Percentiles rank a stretch among this genome's conserved stretches.
These are phyloP conservation scores for Didymella segeticola DNA, from an alignment of 2,329 filamentous ascomycete species.

Conservation along the genomic window DNA sequence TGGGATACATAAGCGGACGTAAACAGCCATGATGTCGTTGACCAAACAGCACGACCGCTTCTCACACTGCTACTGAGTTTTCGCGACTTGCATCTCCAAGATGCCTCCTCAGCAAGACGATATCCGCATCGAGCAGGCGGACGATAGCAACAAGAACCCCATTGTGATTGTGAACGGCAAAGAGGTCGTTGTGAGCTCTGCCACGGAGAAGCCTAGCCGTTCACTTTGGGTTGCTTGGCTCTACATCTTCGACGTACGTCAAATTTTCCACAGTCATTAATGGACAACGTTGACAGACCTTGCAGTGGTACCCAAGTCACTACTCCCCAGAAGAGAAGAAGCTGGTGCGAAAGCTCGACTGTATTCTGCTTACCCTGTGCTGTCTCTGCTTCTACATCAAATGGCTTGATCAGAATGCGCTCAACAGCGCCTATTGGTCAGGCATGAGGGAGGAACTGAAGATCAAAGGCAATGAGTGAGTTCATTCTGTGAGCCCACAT, in stretches of 20 bases:
- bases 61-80: neutral
- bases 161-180: slow-evolving; percentile 24
- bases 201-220: slow-evolving; percentile 23
- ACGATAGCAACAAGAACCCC: slow-evolving; percentile 1
- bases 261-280: neutral
- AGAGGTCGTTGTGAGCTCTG: slow-evolving; percentile 26
- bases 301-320: slow-evolving; percentile 29
- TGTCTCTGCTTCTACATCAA: slow-evolving; percentile 35
- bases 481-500: neutral
- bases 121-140: slow-evolving; percentile 7
- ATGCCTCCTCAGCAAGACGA: slow-evolving; percentile 10
- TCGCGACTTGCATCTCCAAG: neutral
- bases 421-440: slow-evolving; percentile 29
- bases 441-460: slow-evolving; percentile 30
- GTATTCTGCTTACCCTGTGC: slow-evolving; percentile 27
- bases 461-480: slow-evolving; percentile 57
- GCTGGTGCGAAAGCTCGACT: slow-evolving; percentile 28
- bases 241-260: slow-evolving; percentile 27
- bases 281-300: neutral
- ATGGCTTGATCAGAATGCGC: slow-evolving; percentile 30
- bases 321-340: slow-evolving; percentile 29
- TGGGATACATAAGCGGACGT: slow-evolving; percentile 6
- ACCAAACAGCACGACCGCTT: neutral
- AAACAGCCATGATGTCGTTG: neutral
- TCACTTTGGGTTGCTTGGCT: slow-evolving; percentile 26